Evolutionary conservation across 495 filamentous ascomycete species (phyloP), one percentile per base, ranked within the genome.

Genomic region (Penicillium odoratum): DNA sequence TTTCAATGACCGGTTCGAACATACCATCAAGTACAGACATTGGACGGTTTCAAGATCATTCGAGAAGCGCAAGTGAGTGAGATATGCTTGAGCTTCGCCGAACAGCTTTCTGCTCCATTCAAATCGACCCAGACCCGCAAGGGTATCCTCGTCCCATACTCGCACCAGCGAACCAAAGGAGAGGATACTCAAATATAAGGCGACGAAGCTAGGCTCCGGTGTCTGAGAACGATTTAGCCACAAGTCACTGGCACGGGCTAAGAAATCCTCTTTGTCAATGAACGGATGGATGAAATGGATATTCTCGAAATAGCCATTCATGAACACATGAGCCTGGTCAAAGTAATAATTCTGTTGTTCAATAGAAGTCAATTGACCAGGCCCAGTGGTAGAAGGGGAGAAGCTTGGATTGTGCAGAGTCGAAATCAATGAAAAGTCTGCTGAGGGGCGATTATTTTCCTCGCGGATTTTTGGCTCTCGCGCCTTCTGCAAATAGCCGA

Each of bases 81-180:
- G 50, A 57, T 73, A 72, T 5, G 66, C 62, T 48, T 75, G 74
- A 0, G 74, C 74, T 43, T 77, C 72, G 34, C 65, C 60, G 53
- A 77, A 77, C n/a, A 77, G 58, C 61, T 75, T 77, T 38, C 74
- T 60, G 45, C 74, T 75, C 74, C 74, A 77, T 53, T 75, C 69
- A 51, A 77, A 77, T 7, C 74, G 68, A 4, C 66, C 69, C 51
- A 75, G 45, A 0, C 74, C 74, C 13, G 69, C 72, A 7, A 75
- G 49, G 9, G 56, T 66, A 16, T 62, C 60, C 52, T 77, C 68
- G 60, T 75, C 71, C 74, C 74, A 77, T 15, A 75, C 69, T 4
- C 72, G 67, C 7, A 75, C 69, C 36, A 77, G 45, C 5, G 71
- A 64, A 5, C 74, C 74, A 57, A 75, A 69, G 0, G 74, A 75